Conservation (phyloP, 2,329 filamentous ascomycete genomes). For the Penicillium digitatum region DNA sequence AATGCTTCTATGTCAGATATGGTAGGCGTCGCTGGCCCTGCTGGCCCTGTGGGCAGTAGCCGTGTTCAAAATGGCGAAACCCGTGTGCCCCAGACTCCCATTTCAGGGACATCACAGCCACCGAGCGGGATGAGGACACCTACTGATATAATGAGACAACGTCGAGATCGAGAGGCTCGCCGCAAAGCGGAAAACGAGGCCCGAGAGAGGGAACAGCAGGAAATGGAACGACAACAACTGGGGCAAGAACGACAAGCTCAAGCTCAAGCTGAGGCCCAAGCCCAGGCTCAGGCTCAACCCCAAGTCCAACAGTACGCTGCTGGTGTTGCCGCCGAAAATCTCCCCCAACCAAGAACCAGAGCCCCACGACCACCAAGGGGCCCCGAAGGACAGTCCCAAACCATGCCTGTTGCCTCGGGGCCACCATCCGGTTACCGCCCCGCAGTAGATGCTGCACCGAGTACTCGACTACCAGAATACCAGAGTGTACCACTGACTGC, state of each 20-base stretch:
- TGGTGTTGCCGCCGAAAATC: constrained; percentile 36
- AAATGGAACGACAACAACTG: constrained; percentile 47
- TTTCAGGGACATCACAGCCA: constrained; percentile 50
- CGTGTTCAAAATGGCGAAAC: constrained; percentile 56
- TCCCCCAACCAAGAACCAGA: constrained; percentile 26
- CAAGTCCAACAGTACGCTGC: constrained; percentile 43
- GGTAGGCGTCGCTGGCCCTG: constrained; percentile 53
- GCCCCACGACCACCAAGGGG: constrained; percentile 13
- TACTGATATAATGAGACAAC: constrained; percentile 85
- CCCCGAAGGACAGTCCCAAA: constrained; percentile 12
- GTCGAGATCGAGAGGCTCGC: constrained; percentile 70
- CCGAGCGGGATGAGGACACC: constrained; percentile 71
- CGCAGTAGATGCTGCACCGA: constrained; percentile 10
- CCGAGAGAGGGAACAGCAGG: constrained; percentile 51
- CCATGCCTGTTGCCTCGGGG: constrained; percentile 7
- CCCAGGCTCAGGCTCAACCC: constrained; percentile 25
- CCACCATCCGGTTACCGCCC: constrained; percentile 13
- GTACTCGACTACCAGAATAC: constrained; percentile 18
- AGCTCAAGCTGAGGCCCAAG: constrained; percentile 21
- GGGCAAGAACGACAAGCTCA: constrained; percentile 35
- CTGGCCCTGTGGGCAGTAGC: constrained; percentile 48
- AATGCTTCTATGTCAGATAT: constrained; percentile 90
- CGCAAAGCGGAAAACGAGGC: constrained; percentile 65
- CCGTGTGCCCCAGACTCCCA: constrained; percentile 50
- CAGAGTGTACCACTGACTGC: constrained; percentile 9